Base-by-base conservation (phyloP, 2,329 filamentous ascomycete species). In the Pseudogymnoascus pannorum region DNA sequence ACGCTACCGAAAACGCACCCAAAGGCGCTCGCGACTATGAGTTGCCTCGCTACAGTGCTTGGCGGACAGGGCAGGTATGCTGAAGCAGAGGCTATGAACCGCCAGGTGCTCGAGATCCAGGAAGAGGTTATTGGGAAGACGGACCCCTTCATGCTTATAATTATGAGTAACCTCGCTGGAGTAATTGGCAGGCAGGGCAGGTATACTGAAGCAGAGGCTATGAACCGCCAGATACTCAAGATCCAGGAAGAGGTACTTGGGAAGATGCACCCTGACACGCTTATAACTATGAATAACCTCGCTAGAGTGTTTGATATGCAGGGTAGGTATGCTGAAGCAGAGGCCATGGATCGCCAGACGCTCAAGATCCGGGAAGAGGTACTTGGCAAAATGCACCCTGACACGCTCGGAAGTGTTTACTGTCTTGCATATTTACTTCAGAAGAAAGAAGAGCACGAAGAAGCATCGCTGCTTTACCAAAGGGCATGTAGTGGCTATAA, bases 271-370 rank as follows among this genome's bases (percentile, higher is more conserved):
- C 57, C 61, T 5, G 14, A 60, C 9, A 67, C 63, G 29, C 62
- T 66, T 2, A 48, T 7, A 6, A 66, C 58, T 58, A 66, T 68
- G 57, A 42, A 54, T 44, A 64, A 60, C 58, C 60, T 67, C 5
- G 66, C 61, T 20, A n/a, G 7, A n/a, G 18, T 57, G 42, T 59
- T 62, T 44, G 9, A 58, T 11, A 11, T 20, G 11, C 57, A 65
- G 33, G 59, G 33, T 11, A 54, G 62, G 18, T 61, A 61, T 18
- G 40, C 18, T 2, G 64, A 60, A 29, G 61, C 64, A 5, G 64
- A 69, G 51, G 18, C 2, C 29, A 42, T 66, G 24, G 22, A 63
- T 24, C 61, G 65, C 2, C 16, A 62, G 35, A 59, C 57, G 36
- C 57, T 64, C n/a, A 31, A 57, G 22, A 24, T 58, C 6, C 4